Evolutionary conservation across 2,329 filamentous ascomycete species (phyloP).

Genomic region (Pyricularia grisea): DNA sequence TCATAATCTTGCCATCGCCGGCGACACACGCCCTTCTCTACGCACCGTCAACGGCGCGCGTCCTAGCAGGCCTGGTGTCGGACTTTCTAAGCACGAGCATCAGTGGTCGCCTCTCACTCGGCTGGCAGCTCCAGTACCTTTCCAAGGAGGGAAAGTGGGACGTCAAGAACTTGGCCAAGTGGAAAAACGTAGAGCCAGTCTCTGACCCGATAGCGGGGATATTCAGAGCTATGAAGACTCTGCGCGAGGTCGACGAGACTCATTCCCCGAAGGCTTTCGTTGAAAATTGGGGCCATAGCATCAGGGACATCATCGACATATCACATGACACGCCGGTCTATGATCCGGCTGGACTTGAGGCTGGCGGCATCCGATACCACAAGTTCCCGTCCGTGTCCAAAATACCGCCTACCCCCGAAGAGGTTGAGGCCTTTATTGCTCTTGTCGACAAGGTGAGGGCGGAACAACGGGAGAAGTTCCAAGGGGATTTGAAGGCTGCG

Average conservation of each 20-base stretch:
- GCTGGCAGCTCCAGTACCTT: conserved; percentile 86
- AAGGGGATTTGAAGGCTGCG: conserved; percentile 21
- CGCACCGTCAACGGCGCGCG: conserved; percentile 63
- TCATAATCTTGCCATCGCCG: conserved; percentile 61
- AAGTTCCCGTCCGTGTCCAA: conserved; percentile 93
- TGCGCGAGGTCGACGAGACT: conserved; percentile 76
- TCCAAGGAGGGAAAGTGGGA: conserved; percentile 94
- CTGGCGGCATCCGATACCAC: conserved; percentile 60
- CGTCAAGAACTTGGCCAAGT: conserved; percentile 91
- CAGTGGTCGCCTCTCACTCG: conserved; percentile 68
- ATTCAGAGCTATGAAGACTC: conserved; percentile 87
- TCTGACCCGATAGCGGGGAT: conserved; percentile 68
- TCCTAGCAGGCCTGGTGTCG: conserved; percentile 71
- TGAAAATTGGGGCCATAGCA: conserved; percentile 51
- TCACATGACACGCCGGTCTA: conserved; percentile 87
- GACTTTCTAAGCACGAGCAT: conserved; percentile 70
- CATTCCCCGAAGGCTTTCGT: conserved; percentile 72
- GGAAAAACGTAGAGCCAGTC: conserved; percentile 71
- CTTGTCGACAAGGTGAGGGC: conserved; percentile 51
- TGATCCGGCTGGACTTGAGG: conserved; percentile 61
- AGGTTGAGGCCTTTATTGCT: conserved; percentile 43
- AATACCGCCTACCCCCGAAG: conserved; percentile 58
- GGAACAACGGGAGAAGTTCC: conserved; percentile 32
- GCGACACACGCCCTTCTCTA: conserved; percentile 82
- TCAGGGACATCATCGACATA: conserved; percentile 80